A percentile compares a stretch with the other conserved stretches of the same genome.
phyloP scores from a whole-genome alignment of 2,329 filamentous ascomycete species.

The Elsinoe fawcettii region DNA sequence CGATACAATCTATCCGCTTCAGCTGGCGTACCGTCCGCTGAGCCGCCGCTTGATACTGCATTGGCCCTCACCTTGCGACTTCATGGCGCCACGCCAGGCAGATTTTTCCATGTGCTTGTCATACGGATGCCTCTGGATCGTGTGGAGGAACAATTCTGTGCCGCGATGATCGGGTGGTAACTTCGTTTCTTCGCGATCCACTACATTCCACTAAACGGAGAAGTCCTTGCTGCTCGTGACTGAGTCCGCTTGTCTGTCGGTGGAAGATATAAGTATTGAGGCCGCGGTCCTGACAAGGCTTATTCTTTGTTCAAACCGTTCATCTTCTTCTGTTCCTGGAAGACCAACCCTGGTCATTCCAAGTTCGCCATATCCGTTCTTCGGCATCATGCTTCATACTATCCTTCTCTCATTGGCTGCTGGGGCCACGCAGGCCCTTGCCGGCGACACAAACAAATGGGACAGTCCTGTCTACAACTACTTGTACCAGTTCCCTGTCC shows the following conservation, averaged over 20 bases:
- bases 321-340: background rate
- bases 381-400: conserved; percentile 1
- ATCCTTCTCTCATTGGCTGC: conserved; percentile 4
- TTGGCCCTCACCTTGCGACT: background rate
- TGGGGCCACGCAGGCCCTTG: background rate
- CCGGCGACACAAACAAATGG: background rate
- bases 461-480: conserved; percentile 17
- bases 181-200: background rate
- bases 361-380: background rate
- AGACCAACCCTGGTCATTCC: background rate
- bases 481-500: conserved; percentile 17
- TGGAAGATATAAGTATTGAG: conserved; percentile 1
- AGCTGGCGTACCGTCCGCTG: background rate
- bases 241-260: background rate
- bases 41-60: background rate
- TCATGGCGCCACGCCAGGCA: background rate
- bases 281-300: conserved; percentile 6
- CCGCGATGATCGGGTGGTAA: background rate
- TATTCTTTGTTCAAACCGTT: background rate
- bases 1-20: conserved; percentile 1
- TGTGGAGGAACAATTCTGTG: background rate
- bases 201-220: background rate
- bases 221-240: background rate
- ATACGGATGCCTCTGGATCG: conserved; percentile 6
- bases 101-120: background rate